These are phyloP conservation scores for Eucalyptus guilfoylei DNA, from an alignment of 345 rosid genomes.

Conservation along the genomic window DNA sequence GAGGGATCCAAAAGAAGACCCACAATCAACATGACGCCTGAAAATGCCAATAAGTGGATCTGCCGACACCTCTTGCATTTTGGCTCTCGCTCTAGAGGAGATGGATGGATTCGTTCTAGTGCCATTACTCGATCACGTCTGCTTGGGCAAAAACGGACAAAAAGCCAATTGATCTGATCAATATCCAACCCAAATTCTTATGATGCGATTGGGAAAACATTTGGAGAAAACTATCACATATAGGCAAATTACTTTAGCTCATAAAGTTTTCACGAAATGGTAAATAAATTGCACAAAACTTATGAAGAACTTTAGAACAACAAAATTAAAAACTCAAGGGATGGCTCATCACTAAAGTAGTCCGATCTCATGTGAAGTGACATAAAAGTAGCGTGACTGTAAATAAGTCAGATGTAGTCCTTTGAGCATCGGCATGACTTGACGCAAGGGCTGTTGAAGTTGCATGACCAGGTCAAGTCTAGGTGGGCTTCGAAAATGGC, in stretches of 20 bases:
- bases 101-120: neutral
- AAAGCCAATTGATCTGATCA: neutral
- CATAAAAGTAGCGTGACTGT: accelerated
- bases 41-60: neutral
- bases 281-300: neutral
- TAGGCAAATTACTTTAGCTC: neutral
- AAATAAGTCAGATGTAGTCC: neutral
- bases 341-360: accelerated
- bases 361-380: neutral
- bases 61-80: neutral
- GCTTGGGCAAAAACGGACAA: neutral
- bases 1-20: neutral
- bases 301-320: neutral
- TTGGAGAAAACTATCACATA: neutral
- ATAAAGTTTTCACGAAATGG: neutral
- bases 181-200: neutral
- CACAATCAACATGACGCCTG: neutral
- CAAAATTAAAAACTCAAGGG: neutral
- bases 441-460: neutral
- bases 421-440: neutral
- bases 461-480: neutral
- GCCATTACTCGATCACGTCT: neutral
- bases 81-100: neutral
- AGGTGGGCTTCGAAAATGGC: neutral
- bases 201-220: neutral